These are phyloP conservation scores for Yamadazyma siamensis DNA, from an alignment of 1,139 yeast genomes.

Conservation along the genomic window DNA sequence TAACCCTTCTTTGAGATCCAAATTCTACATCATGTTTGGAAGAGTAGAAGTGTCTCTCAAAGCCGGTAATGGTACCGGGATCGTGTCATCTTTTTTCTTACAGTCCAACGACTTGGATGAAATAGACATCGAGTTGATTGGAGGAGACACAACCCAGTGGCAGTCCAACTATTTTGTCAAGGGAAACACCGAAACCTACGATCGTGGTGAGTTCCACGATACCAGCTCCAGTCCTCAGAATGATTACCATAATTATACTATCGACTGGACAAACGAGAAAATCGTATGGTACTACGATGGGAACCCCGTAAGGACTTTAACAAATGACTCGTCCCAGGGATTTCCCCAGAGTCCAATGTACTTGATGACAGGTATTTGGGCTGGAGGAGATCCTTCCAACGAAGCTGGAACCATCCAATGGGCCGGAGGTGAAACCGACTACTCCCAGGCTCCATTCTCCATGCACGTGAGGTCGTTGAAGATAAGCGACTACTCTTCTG, in stretches of 20 bases:
- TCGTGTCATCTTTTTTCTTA: slow-evolving; percentile 69
- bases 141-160: slow-evolving; percentile 64
- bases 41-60: slow-evolving; percentile 63
- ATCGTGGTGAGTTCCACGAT: slow-evolving; percentile 67
- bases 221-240: slow-evolving; percentile 42
- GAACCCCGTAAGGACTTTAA: slow-evolving; percentile 37
- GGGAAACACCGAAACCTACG: slow-evolving; percentile 67
- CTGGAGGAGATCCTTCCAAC: slow-evolving; percentile 45
- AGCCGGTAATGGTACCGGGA: slow-evolving; percentile 70
- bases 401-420: slow-evolving; percentile 48
- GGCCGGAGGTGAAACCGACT: slow-evolving; percentile 42
- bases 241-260: slow-evolving; percentile 29
- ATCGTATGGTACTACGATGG: slow-evolving; percentile 46
- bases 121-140: slow-evolving; percentile 76
- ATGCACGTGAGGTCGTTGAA: slow-evolving; percentile 28
- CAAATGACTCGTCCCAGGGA: slow-evolving; percentile 34
- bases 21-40: slow-evolving; percentile 81
- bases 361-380: slow-evolving; percentile 41
- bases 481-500: slow-evolving; percentile 34
- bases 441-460: slow-evolving; percentile 32
- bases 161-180: slow-evolving; percentile 78
- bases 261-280: slow-evolving; percentile 32
- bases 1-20: slow-evolving; percentile 67
- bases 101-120: slow-evolving; percentile 83
- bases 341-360: slow-evolving; percentile 53